A percentile compares a stretch with the other conserved stretches of the same genome.
phyloP scores from a whole-genome alignment of 768 basidiomycete genomes.

The Hypsizygus marmoreus region DNA sequence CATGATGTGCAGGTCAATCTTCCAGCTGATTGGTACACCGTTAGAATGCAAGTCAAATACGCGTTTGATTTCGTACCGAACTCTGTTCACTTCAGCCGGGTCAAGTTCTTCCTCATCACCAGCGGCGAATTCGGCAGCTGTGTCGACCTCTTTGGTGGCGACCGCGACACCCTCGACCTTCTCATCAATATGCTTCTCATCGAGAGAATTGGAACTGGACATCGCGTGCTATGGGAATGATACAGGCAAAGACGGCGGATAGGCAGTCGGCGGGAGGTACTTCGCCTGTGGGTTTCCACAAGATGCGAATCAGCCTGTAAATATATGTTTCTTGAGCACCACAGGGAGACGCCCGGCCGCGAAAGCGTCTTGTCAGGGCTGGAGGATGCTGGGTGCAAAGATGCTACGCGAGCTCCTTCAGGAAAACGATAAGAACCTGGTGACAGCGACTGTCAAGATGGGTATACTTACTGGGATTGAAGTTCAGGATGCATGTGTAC shows the following conservation, averaged over 20 bases:
- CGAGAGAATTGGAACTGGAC: constrained; percentile 4
- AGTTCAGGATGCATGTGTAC: too few species aligned
- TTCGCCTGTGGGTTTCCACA: too few species aligned
- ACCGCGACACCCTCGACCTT: constrained; percentile 38
- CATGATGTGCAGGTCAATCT: constrained; percentile 69
- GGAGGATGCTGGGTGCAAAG: neutral
- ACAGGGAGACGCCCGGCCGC: neutral
- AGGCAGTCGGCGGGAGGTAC: too few species aligned
- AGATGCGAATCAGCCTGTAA: neutral
- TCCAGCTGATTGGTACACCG: constrained; percentile 36
- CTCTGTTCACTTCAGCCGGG: constrained; percentile 49
- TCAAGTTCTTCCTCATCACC: constrained; percentile 47
- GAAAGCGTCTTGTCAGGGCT: neutral
- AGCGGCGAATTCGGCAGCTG: constrained; percentile 58
- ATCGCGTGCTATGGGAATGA: too few species aligned
- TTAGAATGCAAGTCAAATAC: neutral
- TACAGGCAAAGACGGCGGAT: too few species aligned
- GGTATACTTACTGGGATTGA: too few species aligned
- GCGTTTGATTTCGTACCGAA: constrained; percentile 41
- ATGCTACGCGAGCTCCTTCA: constrained; percentile 2
- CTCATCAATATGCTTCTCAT: constrained; percentile 27
- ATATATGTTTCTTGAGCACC: constrained; percentile 4
- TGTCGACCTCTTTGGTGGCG: constrained; percentile 55
- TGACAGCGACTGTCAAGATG: neutral
- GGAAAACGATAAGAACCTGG: neutral